phyloP scores from a whole-genome alignment of 2,329 filamentous ascomycete species.

The Aciculosporium take region DNA sequence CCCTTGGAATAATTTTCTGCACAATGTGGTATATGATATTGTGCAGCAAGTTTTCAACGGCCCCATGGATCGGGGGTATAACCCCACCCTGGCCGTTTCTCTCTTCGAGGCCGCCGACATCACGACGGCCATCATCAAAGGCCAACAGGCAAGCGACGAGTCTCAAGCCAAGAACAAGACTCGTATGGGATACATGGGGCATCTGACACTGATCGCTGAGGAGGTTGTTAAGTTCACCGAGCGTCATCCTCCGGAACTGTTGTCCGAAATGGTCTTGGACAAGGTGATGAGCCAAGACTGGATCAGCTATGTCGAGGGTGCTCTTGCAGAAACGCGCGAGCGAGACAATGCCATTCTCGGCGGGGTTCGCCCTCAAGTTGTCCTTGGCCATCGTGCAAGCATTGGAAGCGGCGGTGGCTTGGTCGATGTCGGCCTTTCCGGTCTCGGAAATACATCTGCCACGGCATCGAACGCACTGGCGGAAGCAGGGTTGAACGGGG shows the following conservation, averaged over 20 bases:
- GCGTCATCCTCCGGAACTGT: slow-evolving; percentile 73
- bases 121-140: slow-evolving; percentile 81
- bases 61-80: slow-evolving; percentile 91
- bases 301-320: slow-evolving; percentile 90
- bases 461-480: slow-evolving; percentile 55
- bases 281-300: slow-evolving; percentile 81
- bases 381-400: slow-evolving; percentile 62
- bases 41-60: slow-evolving; percentile 99
- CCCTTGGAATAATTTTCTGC: slow-evolving; percentile 98
- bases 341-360: slow-evolving; percentile 97
- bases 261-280: slow-evolving; percentile 73
- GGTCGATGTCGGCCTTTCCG: slow-evolving; percentile 33
- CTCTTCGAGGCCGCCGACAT: slow-evolving; percentile 85
- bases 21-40: slow-evolving; percentile 98
- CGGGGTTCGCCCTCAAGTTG: slow-evolving; percentile 82
- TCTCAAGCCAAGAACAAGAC: slow-evolving; percentile 74
- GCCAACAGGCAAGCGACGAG: slow-evolving; percentile 74
- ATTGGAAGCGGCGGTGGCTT: slow-evolving; percentile 32
- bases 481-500: slow-evolving; percentile 66
- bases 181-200: slow-evolving; percentile 95
- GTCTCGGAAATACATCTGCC: slow-evolving; percentile 23
- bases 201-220: slow-evolving; percentile 90
- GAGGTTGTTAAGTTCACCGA: slow-evolving; percentile 98
- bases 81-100: slow-evolving; percentile 76
- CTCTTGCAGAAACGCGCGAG: slow-evolving; percentile 83